Percentiles rank a stretch among this genome's conserved stretches.
These are phyloP conservation scores for Aspergillus mulundensis DNA, from an alignment of 495 filamentous ascomycete genomes.

Conservation along the genomic window DNA sequence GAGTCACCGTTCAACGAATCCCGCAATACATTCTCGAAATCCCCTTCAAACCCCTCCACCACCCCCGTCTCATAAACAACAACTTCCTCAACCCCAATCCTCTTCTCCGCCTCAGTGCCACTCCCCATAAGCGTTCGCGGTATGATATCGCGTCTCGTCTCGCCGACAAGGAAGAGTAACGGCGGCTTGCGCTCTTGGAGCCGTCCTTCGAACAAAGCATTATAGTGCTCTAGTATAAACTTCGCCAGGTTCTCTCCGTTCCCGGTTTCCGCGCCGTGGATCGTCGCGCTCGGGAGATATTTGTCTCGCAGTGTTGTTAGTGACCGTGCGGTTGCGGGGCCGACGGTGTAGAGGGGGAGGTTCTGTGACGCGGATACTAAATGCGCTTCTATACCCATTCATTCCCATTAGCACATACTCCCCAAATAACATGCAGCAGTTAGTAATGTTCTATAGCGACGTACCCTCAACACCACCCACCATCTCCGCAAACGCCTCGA, in stretches of 20 bases:
- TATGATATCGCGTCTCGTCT: constrained; percentile 82
- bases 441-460: neutral
- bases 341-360: constrained; percentile 79
- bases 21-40: constrained; percentile 51
- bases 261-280: constrained; percentile 74
- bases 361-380: constrained; percentile 40
- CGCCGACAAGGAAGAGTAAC: constrained; percentile 82
- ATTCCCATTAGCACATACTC: too few relatives aligned
- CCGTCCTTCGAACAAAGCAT: constrained; percentile 18
- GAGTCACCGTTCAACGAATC: constrained; percentile 18
- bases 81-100: constrained; percentile 67
- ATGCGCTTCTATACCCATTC: constrained; percentile 14
- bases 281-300: constrained; percentile 44
- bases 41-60: constrained; percentile 63
- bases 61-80: constrained; percentile 84
- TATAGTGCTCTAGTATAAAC: constrained; percentile 74
- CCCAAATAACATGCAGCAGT: too few relatives aligned
- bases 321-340: constrained; percentile 79
- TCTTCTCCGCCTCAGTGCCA: constrained; percentile 30
- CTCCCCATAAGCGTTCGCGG: constrained; percentile 66
- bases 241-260: constrained; percentile 74
- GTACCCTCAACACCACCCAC: constrained; percentile 42
- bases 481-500: constrained; percentile 75
- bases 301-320: constrained; percentile 53
- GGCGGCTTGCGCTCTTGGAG: constrained; percentile 39